Conservation (phyloP, 2,329 filamentous ascomycete genomes). For the Aspergillus oerlinghausenensis region DNA sequence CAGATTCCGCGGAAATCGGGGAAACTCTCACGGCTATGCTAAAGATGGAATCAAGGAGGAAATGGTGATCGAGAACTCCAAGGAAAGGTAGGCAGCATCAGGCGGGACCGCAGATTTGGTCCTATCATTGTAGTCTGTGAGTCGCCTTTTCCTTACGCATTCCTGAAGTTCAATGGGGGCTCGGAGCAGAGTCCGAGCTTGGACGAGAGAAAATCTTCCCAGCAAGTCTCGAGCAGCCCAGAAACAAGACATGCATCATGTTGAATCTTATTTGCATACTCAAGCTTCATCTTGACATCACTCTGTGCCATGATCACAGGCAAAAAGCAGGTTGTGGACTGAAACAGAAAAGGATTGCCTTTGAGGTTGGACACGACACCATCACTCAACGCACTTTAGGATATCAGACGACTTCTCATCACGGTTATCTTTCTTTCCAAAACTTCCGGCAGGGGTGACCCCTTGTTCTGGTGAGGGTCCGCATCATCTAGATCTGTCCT, state of each 20-base stretch:
- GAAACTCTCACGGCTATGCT: constrained; percentile 8
- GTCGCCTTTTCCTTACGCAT: constrained; percentile 12
- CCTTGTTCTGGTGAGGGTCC: not conserved
- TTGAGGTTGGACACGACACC: not conserved
- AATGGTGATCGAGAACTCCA: constrained; percentile 12
- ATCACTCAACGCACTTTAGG: not conserved
- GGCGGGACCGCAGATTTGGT: constrained; percentile 3
- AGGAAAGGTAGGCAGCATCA: constrained; percentile 6
- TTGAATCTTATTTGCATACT: not conserved
- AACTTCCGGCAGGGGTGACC: not conserved
- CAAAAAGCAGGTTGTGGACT: not conserved
- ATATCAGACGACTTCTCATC: not conserved
- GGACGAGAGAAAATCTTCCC: not conserved
- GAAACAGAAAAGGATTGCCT: not conserved
- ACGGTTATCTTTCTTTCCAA: not conserved
- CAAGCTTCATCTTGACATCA: not conserved
- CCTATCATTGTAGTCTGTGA: constrained; percentile 16
- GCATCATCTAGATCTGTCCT: not conserved
- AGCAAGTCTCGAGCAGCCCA: not conserved
- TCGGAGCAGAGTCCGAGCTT: not conserved
- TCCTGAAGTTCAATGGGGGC: constrained; percentile 3
- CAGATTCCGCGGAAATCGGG: constrained; percentile 11
- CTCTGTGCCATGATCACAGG: not conserved
- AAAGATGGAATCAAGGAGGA: constrained; percentile 7
- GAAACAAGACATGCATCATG: not conserved